A percentile compares a stretch with the other conserved stretches of the same genome.
phyloP scores from a whole-genome alignment of 805 yeast genomes.

The Yamadazyma philogaea region DNA sequence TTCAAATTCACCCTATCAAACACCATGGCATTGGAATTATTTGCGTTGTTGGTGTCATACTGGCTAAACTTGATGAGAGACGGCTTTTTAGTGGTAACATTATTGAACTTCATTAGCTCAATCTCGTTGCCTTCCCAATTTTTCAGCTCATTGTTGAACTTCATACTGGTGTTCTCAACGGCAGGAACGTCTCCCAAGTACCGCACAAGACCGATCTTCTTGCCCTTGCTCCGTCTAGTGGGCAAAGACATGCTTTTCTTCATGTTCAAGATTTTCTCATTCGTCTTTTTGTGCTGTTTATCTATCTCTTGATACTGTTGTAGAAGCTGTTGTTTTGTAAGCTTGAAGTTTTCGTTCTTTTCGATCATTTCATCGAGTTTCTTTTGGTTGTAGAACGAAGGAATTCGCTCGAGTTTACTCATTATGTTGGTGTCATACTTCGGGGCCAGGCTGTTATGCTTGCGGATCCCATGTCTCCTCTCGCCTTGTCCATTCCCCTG shows the following conservation, averaged over 20 bases:
- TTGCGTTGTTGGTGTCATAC: slow-evolving; percentile 14
- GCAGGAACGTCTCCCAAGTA: slow-evolving; percentile 24
- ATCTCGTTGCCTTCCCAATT: slow-evolving; percentile 68
- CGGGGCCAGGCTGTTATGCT: slow-evolving; percentile 16
- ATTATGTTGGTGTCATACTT: slow-evolving; percentile 34
- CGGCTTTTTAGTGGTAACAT: slow-evolving; percentile 29
- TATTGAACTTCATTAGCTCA: slow-evolving; percentile 52
- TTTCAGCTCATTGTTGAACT: slow-evolving; percentile 48
- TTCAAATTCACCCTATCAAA: slow-evolving; percentile 55
- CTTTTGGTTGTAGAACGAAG: slow-evolving; percentile 32
- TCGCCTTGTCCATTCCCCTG: no score
- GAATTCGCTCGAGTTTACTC: slow-evolving; percentile 38
- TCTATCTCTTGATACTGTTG: slow-evolving; percentile 29
- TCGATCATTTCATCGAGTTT: slow-evolving; percentile 16
- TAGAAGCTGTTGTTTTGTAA: slow-evolving; percentile 27
- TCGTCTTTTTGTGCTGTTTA: slow-evolving; percentile 15
- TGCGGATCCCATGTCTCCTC: no score
- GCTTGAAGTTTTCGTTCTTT: slow-evolving; percentile 12
- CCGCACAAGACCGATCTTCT: slow-evolving; percentile 30
- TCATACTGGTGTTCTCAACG: slow-evolving; percentile 37
- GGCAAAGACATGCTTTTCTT: slow-evolving; percentile 14
- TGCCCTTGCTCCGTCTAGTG: slow-evolving; percentile 6
- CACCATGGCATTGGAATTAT: slow-evolving; percentile 42
- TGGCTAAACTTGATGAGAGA: slow-evolving; percentile 34
- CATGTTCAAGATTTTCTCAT: slow-evolving; percentile 11